phyloP scores from a whole-genome alignment of 805 yeast genomes.

The Sugiyamaella marilandica region DNA sequence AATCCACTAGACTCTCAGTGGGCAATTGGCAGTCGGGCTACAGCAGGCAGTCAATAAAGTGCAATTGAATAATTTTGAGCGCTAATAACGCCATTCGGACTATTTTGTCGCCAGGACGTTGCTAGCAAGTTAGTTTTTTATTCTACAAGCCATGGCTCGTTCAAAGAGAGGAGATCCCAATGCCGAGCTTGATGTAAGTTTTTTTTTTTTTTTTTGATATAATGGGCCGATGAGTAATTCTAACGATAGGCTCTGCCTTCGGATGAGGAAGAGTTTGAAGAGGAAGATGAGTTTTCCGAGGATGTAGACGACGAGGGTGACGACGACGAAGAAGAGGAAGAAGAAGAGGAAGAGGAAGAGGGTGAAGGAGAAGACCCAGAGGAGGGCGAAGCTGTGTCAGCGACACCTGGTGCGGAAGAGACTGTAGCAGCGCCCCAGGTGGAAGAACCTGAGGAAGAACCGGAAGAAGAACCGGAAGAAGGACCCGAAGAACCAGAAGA shows the following conservation, averaged over 20 bases:
- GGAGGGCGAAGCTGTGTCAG: neutral
- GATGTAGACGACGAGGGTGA: constrained; percentile 18
- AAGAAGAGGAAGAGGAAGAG: constrained; percentile 12
- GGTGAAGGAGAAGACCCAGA: constrained; percentile 7
- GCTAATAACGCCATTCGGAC: neutral
- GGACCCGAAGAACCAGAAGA: constrained; percentile 12
- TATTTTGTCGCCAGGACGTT: neutral
- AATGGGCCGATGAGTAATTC: no score
- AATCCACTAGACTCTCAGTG: neutral
- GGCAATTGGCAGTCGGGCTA: no score
- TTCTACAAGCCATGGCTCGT: constrained; percentile 5
- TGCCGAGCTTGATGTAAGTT: constrained; percentile 14
- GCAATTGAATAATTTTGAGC: no score
- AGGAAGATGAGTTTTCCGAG: constrained; percentile 11
- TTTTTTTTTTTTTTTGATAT: no score
- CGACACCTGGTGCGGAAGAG: constrained; percentile 5
- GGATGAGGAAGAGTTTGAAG: constrained; percentile 18
- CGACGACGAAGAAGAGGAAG: constrained; percentile 14
- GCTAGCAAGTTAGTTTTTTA: neutral
- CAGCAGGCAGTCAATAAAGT: no score
- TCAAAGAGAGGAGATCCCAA: constrained; percentile 18
- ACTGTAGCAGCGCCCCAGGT: constrained; percentile 2
- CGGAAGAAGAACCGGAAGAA: constrained; percentile 12
- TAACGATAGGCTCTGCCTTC: constrained; percentile 17
- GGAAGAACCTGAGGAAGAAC: constrained; percentile 13